phyloP scores from a whole-genome alignment of 2,329 filamentous ascomycete species.

The Neophaeococcomyces mojaviensis region DNA sequence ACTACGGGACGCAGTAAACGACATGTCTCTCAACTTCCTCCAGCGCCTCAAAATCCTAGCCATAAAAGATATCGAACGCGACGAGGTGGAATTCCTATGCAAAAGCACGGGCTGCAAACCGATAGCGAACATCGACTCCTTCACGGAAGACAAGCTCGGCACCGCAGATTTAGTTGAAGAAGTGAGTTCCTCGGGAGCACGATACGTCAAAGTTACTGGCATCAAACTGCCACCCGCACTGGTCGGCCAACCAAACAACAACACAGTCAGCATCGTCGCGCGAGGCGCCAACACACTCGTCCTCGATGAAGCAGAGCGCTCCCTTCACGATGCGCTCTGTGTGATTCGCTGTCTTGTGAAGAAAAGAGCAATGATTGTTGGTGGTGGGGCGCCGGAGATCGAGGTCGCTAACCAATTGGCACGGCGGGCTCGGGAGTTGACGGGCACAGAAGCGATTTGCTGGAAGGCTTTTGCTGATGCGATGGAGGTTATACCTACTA shows the following conservation, averaged over 20 bases:
- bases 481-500: constrained; percentile 94
- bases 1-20: constrained; percentile 93
- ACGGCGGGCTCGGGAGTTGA: constrained; percentile 71
- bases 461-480: constrained; percentile 99
- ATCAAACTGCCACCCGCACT: constrained; percentile 54
- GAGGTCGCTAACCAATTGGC: constrained; percentile 85
- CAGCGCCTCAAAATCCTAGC: constrained; percentile 93
- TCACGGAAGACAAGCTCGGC: constrained; percentile 96
- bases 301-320: constrained; percentile 93
- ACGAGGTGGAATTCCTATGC: constrained; percentile 99
- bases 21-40: constrained; percentile 92
- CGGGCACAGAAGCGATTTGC: constrained; percentile 92
- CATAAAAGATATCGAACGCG: constrained; percentile 95
- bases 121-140: constrained; percentile 95
- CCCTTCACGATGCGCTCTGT: constrained; percentile 92
- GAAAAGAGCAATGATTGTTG: constrained; percentile 98
- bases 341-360: constrained; percentile 96
- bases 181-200: constrained; percentile 74
- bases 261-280: constrained; percentile 91
- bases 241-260: constrained; percentile 48
- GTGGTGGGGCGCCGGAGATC: constrained; percentile 92
- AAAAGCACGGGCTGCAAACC: constrained; percentile 99
- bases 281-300: constrained; percentile 91
- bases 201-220: constrained; percentile 91
- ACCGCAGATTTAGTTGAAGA: constrained; percentile 92